Base-by-base conservation (phyloP, 2,329 filamentous ascomycete genomes). In the Cladosporium sp. region DNA sequence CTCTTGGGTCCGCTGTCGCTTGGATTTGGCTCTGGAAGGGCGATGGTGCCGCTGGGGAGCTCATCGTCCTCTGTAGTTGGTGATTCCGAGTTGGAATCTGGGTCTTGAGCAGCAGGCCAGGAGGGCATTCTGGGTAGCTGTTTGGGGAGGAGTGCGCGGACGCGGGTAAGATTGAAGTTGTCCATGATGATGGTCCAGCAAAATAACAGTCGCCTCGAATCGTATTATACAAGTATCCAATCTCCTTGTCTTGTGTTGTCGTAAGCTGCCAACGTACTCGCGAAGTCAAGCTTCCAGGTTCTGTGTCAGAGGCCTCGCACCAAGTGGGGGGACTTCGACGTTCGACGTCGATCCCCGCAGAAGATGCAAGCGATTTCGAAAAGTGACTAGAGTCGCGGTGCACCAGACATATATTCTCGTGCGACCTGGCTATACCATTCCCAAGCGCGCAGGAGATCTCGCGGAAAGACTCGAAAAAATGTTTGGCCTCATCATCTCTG, bases 401-500 rank as follows among this genome's bases (percentile, higher is more conserved):
- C n/a, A n/a, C 13, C 32, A 3, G 15, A 35, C 32, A 35, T 27
- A 27, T 27, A n/a, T n/a, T n/a, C n/a, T n/a, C n/a, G n/a, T n/a
- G n/a, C n/a, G n/a, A n/a, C n/a, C n/a, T n/a, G n/a, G n/a, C n/a
- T n/a, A n/a, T n/a, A n/a, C n/a, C n/a, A n/a, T n/a, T n/a, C n/a
- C n/a, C n/a, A n/a, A n/a, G n/a, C n/a, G n/a, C n/a, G n/a, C n/a
- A n/a, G n/a, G n/a, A n/a, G n/a, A n/a, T n/a, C n/a, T n/a, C n/a
- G n/a, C n/a, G n/a, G n/a, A n/a, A n/a, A n/a, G n/a, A n/a, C n/a
- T n/a, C n/a, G 22, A 27, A 27, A 27, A 27, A 27, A 27, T 83
- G 78, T 83, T 83, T 63, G 80, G 78, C 59, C 72, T 83, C 57
- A 75, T 83, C 58, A 70, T 83, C 50, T 79, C 80, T 36, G 78